Percentiles rank a stretch among this genome's conserved stretches.
Evolutionary conservation across 2,329 filamentous ascomycete genomes (phyloP).

Genomic region (Xylariaceae sp.): DNA sequence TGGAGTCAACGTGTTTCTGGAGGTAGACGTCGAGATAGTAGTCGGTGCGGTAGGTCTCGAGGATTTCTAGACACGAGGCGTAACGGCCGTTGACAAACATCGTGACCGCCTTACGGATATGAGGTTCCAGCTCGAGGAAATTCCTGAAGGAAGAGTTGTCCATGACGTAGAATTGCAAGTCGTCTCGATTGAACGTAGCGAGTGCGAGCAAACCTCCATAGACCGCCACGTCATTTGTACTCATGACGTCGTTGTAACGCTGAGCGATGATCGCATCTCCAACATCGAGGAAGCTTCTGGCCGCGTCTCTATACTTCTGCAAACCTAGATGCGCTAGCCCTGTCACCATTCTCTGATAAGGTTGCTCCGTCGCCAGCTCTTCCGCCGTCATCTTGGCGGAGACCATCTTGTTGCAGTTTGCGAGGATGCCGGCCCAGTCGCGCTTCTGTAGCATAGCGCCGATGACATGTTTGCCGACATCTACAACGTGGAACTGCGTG

Average conservation of each 20-base stretch:
- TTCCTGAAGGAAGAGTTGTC: constrained; percentile 77
- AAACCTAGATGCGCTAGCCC: constrained; percentile 48
- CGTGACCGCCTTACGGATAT: constrained; percentile 84
- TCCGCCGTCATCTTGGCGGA: constrained; percentile 42
- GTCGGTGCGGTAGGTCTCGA: constrained; percentile 77
- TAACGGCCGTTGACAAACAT: constrained; percentile 91
- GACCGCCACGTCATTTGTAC: constrained; percentile 82
- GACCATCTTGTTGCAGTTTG: constrained; percentile 60
- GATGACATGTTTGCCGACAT: constrained; percentile 76
- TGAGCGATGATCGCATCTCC: constrained; percentile 48
- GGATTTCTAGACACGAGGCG: constrained; percentile 73
- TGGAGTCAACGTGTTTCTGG: constrained; percentile 62
- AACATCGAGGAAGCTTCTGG: constrained; percentile 63
- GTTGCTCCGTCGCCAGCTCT: constrained; percentile 43
- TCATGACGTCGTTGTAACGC: constrained; percentile 67
- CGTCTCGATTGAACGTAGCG: constrained; percentile 77
- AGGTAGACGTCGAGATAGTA: constrained; percentile 90
- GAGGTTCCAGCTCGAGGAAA: constrained; percentile 88
- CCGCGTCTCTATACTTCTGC: constrained; percentile 57
- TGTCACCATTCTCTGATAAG: constrained; percentile 50
- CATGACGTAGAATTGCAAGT: constrained; percentile 71
- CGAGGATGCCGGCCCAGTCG: constrained; percentile 69
- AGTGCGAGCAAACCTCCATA: constrained; percentile 90
- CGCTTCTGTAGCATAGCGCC: constrained; percentile 70
- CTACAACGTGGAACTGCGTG: constrained; percentile 75